Evolutionary conservation across 495 filamentous ascomycete genomes (phyloP).

Genomic region (Annulohypoxylon stygium): DNA sequence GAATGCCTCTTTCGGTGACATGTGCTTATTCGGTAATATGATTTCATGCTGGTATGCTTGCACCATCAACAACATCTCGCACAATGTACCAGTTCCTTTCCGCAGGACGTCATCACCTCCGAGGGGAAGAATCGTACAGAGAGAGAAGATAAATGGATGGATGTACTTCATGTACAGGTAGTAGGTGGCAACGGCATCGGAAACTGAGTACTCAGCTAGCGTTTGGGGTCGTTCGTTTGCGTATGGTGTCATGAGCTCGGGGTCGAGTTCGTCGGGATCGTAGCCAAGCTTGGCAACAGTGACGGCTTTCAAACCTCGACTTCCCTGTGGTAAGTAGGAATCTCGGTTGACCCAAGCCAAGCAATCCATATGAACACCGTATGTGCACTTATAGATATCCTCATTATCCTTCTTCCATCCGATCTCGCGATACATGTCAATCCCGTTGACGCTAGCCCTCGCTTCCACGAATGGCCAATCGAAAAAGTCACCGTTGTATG

Average conservation of each 20-base stretch:
- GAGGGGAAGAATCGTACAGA: conserved; percentile 95
- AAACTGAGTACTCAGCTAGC: conserved; percentile 97
- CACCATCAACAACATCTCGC: conserved; percentile 99
- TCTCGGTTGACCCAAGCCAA: conserved; percentile 99
- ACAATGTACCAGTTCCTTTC: conserved; percentile 97
- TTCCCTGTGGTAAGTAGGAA: conserved; percentile 97
- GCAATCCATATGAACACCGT: conserved; percentile 99
- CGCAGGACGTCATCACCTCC: conserved; percentile 91
- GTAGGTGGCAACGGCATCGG: conserved; percentile 98
- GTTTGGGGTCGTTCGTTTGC: conserved; percentile 93
- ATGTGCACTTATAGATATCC: conserved; percentile 93
- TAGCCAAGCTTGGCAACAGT: conserved; percentile 98
- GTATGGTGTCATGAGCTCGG: conserved; percentile 97
- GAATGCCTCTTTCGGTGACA: conserved; percentile 89
- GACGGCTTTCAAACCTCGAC: conserved; percentile 96
- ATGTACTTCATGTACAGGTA: conserved; percentile 99
- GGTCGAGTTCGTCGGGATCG: conserved; percentile 97
- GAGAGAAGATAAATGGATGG: conserved; percentile 98
- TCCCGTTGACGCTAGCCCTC: conserved; percentile 90
- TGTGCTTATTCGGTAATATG: conserved; percentile 95
- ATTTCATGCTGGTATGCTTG: conserved; percentile 95
- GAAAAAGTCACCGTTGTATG: conserved; percentile 99
- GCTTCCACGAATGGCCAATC: conserved; percentile 99
- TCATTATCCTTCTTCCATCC: conserved; percentile 95
- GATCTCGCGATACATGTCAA: conserved; percentile 99